Conservation (phyloP, 176 grass and related monocot genomes). For the Triticum urartu region DNA sequence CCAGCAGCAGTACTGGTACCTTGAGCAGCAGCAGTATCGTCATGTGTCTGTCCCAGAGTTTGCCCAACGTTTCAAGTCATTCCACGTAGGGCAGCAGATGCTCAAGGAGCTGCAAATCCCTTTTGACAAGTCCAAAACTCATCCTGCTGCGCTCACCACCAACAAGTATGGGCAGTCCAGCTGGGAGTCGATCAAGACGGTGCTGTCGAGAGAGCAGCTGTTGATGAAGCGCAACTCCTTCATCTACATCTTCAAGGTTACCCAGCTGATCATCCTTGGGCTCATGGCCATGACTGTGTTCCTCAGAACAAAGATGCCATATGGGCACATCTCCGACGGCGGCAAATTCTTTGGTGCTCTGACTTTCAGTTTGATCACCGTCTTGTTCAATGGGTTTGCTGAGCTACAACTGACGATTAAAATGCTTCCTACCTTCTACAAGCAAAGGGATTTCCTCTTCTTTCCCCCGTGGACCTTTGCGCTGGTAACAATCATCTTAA, state of each 20-base stretch:
- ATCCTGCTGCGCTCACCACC: conserved; percentile 46
- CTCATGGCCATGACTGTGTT: conserved; percentile 57
- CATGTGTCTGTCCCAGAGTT: conserved; percentile 50
- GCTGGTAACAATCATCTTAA: conserved; percentile 43
- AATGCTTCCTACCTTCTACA: conserved; percentile 64
- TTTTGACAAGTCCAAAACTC: conserved; percentile 33
- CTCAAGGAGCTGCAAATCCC: conserved; percentile 42
- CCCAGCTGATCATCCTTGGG: conserved; percentile 48
- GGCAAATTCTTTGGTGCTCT: conserved; percentile 47
- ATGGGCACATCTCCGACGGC: conserved; percentile 22
- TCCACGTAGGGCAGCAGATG: conserved; percentile 41
- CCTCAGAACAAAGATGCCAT: conserved; percentile 52
- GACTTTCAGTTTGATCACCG: conserved; percentile 35
- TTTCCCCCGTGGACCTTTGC: conserved; percentile 59
- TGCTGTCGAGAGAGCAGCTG: conserved; percentile 43
- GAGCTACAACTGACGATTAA: conserved; percentile 48
- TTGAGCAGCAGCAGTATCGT: conserved; percentile 26
- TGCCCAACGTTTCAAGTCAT: conserved; percentile 41
- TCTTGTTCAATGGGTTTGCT: conserved; percentile 59
- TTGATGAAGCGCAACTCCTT: conserved; percentile 67
- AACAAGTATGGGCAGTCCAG: conserved; percentile 40
- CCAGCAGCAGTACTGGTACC: conserved; percentile 60
- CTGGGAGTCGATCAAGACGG: conserved; percentile 50
- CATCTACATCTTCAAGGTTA: conserved; percentile 55
- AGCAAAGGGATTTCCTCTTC: conserved; percentile 62